Evolutionary conservation across 768 basidiomycete species (phyloP), one percentile per base, ranked within the genome.

Genomic region (Suillus weaverae): DNA sequence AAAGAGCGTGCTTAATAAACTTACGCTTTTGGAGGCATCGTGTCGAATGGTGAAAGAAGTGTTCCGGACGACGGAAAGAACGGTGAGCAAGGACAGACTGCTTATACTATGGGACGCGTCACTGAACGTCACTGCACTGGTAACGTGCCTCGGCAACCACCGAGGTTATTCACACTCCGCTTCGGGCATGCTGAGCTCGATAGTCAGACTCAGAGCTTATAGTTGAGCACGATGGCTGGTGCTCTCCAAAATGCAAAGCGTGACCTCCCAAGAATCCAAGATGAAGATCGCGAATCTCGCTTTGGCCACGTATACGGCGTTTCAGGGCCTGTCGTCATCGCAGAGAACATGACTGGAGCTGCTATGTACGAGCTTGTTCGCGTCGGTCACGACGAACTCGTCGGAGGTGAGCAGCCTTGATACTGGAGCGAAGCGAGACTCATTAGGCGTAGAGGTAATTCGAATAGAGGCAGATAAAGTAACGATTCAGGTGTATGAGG

Each of bases 401-500:
- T 98, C 33, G 97, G 97, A 81, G 96, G 95, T 96, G 71, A 66
- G 82, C 76, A 55, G 46, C 62, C 44, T 43, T 30, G 26, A 38
- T 18, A 39, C 55, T 46, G 36, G 55, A 36, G 54, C 43, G 35
- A 22, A 32, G 46, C 43, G 64, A 35, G 35, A 32, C 68, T 75
- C 14, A 76, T 57, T n/a, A 32, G 39, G 59, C 51, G 44, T 72
- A 96, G 97, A 99, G 94, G 97, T 99, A 72, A 99, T 99, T 72
- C 88, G 97, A 72, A 98, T 99, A 80, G 97, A 99, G 70, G 89
- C 89, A 67, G 97, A 99, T 81, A 97, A 97, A 81, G 93, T 93
- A 50, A 99, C 97, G 14, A 98, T 99, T 66, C 97, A 99, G 78
- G 97, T 99, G 11, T 99, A 99, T 73, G 97, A 99, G 78, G 97